phyloP scores from a whole-genome alignment of 2,329 filamentous ascomycete genomes.

The Sordariomycetes sp. region DNA sequence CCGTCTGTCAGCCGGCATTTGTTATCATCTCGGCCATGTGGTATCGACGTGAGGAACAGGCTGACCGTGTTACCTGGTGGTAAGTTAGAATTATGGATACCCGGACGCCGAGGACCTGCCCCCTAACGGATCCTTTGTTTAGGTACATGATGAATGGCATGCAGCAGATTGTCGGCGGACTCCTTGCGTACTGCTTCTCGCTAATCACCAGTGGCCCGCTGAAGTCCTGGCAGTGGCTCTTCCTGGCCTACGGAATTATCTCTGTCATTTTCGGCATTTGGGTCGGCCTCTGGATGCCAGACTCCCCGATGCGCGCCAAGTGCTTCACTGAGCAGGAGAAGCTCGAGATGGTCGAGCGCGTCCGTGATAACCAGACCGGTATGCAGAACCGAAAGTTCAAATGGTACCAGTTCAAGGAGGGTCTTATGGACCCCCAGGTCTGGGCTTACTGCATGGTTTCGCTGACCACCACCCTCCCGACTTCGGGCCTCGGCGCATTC shows the following conservation, averaged over 20 bases:
- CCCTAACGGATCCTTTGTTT: background rate
- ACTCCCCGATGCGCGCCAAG: constrained; percentile 58
- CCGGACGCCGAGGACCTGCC: background rate
- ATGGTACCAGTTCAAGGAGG: constrained; percentile 30
- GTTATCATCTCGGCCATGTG: constrained; percentile 55
- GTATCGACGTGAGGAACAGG: constrained; percentile 59
- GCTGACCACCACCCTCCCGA: constrained; percentile 61
- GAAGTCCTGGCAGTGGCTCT: constrained; percentile 56
- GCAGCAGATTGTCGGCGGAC: constrained; percentile 59
- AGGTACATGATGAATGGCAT: constrained; percentile 63
- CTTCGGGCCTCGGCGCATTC: constrained; percentile 59
- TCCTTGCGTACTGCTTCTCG: constrained; percentile 52
- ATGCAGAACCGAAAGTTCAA: constrained; percentile 41
- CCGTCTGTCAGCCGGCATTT: constrained; percentile 55
- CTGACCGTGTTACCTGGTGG: constrained; percentile 55
- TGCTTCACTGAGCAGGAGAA: constrained; percentile 57
- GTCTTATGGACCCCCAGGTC: constrained; percentile 50
- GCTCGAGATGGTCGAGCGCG: constrained; percentile 45
- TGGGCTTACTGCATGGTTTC: constrained; percentile 54
- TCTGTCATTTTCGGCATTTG: constrained; percentile 53
- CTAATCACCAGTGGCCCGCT: constrained; percentile 38
- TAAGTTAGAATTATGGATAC: constrained; percentile 14
- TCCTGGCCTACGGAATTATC: constrained; percentile 50
- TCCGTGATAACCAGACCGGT: constrained; percentile 47
- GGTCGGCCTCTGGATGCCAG: constrained; percentile 50